These are phyloP conservation scores for Seminavis robusta DNA, from an alignment of 108 stramenopile genomes.

Conservation along the genomic window DNA sequence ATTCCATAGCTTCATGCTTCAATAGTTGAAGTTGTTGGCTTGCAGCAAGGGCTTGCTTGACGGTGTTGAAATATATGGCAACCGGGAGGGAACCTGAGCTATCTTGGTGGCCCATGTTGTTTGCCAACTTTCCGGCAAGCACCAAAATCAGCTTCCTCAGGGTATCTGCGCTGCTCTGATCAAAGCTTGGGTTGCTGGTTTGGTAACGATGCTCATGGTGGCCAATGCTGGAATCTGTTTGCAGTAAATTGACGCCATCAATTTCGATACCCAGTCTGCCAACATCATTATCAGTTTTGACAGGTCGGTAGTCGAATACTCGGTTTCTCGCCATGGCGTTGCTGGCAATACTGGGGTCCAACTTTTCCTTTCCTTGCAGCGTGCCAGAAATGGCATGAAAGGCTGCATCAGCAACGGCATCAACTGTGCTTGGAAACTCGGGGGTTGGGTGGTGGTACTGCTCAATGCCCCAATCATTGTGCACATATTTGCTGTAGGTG, in stretches of 20 bases:
- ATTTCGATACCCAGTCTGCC: constrained; percentile 74
- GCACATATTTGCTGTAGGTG: not conserved
- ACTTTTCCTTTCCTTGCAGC: constrained; percentile 37
- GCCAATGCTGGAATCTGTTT: constrained; percentile 34
- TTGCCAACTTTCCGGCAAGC: constrained; percentile 32
- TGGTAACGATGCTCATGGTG: not conserved
- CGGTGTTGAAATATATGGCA: constrained; percentile 57
- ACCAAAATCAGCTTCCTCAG: constrained; percentile 47
- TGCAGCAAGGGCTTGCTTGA: constrained; percentile 60
- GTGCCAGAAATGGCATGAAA: constrained; percentile 58
- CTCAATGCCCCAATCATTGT: constrained; percentile 40
- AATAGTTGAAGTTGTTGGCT: constrained; percentile 37
- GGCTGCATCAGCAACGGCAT: constrained; percentile 51
- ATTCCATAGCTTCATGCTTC: constrained; percentile 9
- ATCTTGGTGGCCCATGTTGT: not conserved
- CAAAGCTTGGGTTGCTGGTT: not conserved
- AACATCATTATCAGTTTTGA: no score
- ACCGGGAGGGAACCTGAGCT: constrained; percentile 21
- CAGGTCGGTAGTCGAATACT: no score
- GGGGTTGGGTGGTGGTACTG: no score
- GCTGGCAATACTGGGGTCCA: constrained; percentile 53
- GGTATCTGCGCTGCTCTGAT: constrained; percentile 14
- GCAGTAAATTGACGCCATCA: constrained; percentile 52
- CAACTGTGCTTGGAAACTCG: constrained; percentile 44
- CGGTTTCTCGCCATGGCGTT: constrained; percentile 58